Percentiles rank a stretch among this genome's conserved stretches.
phyloP scores from a whole-genome alignment of 148 eudicot genomes.

The Arctostaphylos glauca region DNA sequence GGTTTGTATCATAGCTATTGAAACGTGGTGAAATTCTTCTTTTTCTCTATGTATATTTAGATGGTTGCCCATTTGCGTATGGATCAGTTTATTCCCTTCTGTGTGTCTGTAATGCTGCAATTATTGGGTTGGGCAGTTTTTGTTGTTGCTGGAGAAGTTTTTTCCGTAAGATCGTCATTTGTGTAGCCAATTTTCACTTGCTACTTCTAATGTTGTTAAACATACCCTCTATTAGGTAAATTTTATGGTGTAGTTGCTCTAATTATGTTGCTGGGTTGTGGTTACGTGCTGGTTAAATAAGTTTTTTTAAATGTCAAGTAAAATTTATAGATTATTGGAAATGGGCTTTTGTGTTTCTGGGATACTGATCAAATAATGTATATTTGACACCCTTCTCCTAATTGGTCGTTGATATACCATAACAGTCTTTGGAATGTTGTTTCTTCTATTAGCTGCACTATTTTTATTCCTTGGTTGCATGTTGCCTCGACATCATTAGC shows the following conservation, averaged over 20 bases:
- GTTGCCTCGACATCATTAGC: background rate
- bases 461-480: background rate
- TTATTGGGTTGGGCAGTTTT: background rate
- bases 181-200: background rate
- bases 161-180: background rate
- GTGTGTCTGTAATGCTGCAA: background rate
- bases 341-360: background rate
- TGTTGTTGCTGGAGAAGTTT: background rate
- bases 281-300: background rate
- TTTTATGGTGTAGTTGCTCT: conserved; percentile 1
- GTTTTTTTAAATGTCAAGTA: background rate
- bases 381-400: background rate
- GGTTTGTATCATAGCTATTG: background rate
- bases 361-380: background rate
- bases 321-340: background rate
- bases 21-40: background rate
- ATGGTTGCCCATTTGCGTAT: background rate
- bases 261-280: background rate
- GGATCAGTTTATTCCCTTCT: background rate
- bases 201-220: background rate
- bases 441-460: conserved; percentile 1
- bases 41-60: background rate
- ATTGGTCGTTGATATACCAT: background rate
- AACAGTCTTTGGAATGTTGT: background rate
- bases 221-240: background rate